phyloP scores from a whole-genome alignment of 139 green algal genomes.

The Chlorella sorokiniana region DNA sequence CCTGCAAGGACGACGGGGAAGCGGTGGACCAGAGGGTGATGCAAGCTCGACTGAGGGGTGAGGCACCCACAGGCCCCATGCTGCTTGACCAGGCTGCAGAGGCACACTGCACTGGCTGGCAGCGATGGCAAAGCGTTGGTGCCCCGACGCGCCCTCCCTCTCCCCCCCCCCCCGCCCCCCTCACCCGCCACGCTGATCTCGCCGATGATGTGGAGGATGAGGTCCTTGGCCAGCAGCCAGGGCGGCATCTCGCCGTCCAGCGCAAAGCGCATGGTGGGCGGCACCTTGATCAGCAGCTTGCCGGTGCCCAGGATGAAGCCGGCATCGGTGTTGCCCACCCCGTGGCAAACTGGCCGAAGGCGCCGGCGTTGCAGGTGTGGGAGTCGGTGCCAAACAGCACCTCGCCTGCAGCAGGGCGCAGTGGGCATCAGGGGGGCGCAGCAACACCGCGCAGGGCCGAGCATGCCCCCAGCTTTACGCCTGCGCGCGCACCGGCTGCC shows the following conservation, averaged over 20 bases:
- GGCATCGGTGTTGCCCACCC: constrained; percentile 97
- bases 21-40: neutral
- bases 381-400: constrained; percentile 98
- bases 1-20: constrained; percentile 32
- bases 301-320: constrained; percentile 97
- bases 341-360: constrained; percentile 96
- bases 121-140: too few relatives aligned
- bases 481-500: too few relatives aligned
- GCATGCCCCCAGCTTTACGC: too few relatives aligned
- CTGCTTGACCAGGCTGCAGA: too few relatives aligned
- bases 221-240: constrained; percentile 91
- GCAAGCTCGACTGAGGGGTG: too few relatives aligned
- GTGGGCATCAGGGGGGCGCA: neutral
- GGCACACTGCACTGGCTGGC: neutral
- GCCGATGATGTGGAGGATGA: constrained; percentile 97
- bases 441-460: too few relatives aligned
- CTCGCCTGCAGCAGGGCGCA: constrained; percentile 53
- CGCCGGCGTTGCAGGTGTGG: constrained; percentile 96
- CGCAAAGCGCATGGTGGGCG: constrained; percentile 92
- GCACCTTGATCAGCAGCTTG: constrained; percentile 97
- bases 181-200: constrained; percentile 86
- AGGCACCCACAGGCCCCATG: too few relatives aligned
- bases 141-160: neutral
- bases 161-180: neutral
- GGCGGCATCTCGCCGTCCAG: constrained; percentile 94